Evolutionary conservation across 2,329 filamentous ascomycete genomes (phyloP), one percentile per base, ranked within the genome.

Genomic region (Penicillium sp.): DNA sequence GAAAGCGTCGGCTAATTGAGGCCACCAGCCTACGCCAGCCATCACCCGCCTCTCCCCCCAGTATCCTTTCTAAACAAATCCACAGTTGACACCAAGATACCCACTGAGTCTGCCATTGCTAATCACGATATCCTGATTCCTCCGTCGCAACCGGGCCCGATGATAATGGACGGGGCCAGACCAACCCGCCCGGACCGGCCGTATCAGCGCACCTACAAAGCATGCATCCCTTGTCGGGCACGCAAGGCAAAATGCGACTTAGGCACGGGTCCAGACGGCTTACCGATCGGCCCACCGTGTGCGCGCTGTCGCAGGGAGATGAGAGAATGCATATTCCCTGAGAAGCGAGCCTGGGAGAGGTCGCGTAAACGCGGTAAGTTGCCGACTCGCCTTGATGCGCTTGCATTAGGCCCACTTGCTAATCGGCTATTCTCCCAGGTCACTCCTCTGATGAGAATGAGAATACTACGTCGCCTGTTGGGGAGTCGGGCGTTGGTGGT

Each of bases 201-300:
- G 45, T 80, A 78, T 62, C 76, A 80, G 65, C 78, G 78, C 54
- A 78, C 78, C 30, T 81, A 81, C 74, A 81, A 81, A 65, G 79
- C 79, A 18, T 81, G 79, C 63, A 75, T 80, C 51, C 75, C 78
- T 51, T 81, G 78, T 59, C 77, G 78, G 44, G 75, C 79, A 58
- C 72, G 78, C 46, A 81, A 81, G 66, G 77, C 78, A 44, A 80
- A 78, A 65, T 81, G 79, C 56, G 78, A 80, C 32, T 63, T 80
- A 21, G 73, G 73, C 6, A 62, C 60, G 9, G 73, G 71, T 3
- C 58, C 73, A 49, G 72, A 72, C 51, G 75, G 77, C 21, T 63
- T 65, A 39, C 61, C 68, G 24, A 58, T 68, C 48, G 69, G 69
- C 9, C 70, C 70, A 36, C 70, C 78, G 26, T 81, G 79, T 60